These are phyloP conservation scores for Zea luxurians DNA, from an alignment of 176 grass and related monocot genomes.

Conservation along the genomic window DNA sequence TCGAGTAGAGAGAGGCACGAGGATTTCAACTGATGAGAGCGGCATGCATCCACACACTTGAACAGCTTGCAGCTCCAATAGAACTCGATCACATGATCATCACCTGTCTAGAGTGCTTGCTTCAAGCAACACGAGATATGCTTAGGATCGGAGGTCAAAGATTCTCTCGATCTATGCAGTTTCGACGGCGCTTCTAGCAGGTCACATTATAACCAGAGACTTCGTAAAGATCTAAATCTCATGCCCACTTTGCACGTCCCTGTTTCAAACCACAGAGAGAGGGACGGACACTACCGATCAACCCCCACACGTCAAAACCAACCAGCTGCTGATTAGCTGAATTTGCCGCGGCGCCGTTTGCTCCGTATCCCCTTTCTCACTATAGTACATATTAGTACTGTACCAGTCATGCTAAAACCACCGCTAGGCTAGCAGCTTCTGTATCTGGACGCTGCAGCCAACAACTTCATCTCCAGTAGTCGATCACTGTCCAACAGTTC, in stretches of 20 bases:
- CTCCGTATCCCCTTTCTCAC: slow-evolving; percentile 16
- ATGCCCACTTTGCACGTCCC: background rate
- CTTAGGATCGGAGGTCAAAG: background rate
- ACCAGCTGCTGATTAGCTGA: background rate
- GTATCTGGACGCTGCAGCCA: too few species aligned
- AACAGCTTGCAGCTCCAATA: background rate
- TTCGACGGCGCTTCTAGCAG: background rate
- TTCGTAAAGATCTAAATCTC: background rate
- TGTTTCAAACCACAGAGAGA: background rate
- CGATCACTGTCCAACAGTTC: background rate
- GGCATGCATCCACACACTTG: background rate
- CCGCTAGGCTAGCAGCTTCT: background rate
- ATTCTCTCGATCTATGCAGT: background rate
- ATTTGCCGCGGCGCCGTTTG: background rate
- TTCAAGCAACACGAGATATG: background rate
- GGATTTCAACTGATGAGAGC: background rate
- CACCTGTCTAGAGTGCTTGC: background rate
- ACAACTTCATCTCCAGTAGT: background rate
- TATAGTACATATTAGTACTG: background rate
- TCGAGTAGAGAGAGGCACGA: background rate
- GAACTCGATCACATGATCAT: background rate
- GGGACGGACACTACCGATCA: background rate
- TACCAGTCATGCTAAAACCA: background rate
- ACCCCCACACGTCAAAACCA: slow-evolving; percentile 2
- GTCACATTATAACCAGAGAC: background rate